Evolutionary conservation across 345 rosid species (phyloP).

Genomic region (Syzygium oleosum): DNA sequence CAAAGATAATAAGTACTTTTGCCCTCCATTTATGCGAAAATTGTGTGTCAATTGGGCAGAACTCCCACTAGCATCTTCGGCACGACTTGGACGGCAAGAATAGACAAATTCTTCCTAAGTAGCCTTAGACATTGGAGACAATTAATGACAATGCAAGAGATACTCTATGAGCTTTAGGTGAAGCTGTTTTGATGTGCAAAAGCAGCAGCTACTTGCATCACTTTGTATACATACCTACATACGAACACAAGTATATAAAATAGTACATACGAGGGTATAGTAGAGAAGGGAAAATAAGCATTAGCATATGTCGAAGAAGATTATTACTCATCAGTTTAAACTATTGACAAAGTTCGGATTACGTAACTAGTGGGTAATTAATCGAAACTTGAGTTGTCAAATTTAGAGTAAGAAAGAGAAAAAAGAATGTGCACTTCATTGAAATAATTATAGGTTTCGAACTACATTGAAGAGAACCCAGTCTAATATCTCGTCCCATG

Average conservation of each 20-base stretch:
- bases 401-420: neutral
- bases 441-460: neutral
- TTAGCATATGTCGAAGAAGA: fast-evolving
- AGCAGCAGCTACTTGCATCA: too few species aligned
- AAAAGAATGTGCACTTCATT: neutral
- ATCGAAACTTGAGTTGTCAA: neutral
- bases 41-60: neutral
- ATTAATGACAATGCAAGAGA: neutral
- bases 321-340: neutral
- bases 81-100: neutral
- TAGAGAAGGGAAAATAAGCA: neutral
- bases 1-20: neutral
- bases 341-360: neutral
- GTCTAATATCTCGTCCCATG: neutral
- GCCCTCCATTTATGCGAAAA: neutral
- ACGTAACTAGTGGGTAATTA: neutral
- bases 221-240: too few species aligned
- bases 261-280: neutral
- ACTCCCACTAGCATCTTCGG: neutral
- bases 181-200: neutral
- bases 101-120: neutral
- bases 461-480: neutral
- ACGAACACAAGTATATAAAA: too few species aligned
- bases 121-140: neutral
- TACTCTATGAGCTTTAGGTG: neutral